Evolutionary conservation across 1,284 basidiomycete genomes (phyloP).

Genomic region (Fomitopsis schrenkii): DNA sequence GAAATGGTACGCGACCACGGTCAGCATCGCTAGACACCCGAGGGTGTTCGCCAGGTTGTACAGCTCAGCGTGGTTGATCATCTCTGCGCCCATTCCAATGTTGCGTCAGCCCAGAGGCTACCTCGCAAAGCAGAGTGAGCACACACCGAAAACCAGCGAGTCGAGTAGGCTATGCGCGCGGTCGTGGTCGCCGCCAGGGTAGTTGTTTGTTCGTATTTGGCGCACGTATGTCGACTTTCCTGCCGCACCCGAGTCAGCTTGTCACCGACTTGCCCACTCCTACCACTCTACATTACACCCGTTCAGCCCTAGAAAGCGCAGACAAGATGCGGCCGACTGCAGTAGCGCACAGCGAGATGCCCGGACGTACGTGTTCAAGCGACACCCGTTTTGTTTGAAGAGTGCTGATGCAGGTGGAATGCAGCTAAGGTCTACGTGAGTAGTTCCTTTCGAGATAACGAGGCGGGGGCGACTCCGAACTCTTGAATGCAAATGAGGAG

Average conservation of each 20-base stretch:
- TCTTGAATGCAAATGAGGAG: neutral
- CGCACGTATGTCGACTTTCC: slow-evolving; percentile 9
- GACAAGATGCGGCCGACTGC: slow-evolving; percentile 66
- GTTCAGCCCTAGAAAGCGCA: slow-evolving; percentile 6
- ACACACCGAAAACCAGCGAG: no score
- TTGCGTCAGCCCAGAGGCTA: no score
- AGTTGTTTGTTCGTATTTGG: slow-evolving; percentile 19
- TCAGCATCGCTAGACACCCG: slow-evolving; percentile 78
- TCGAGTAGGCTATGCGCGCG: slow-evolving; percentile 3
- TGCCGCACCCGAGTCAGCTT: slow-evolving; percentile 9
- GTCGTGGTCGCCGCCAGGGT: slow-evolving; percentile 19
- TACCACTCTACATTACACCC: slow-evolving; percentile 5
- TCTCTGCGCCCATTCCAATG: slow-evolving; percentile 19
- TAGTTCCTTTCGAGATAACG: slow-evolving; percentile 12
- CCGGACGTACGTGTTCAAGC: slow-evolving; percentile 53
- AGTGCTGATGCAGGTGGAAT: slow-evolving; percentile 1
- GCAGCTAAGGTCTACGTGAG: slow-evolving; percentile 67
- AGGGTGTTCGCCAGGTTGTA: slow-evolving; percentile 82
- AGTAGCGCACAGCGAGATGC: slow-evolving; percentile 67
- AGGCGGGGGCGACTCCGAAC: neutral
- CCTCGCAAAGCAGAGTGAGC: no score
- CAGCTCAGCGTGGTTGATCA: slow-evolving; percentile 79
- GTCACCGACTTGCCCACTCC: neutral
- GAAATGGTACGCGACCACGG: slow-evolving; percentile 84
- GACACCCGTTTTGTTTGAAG: neutral